Percentiles rank a stretch among this genome's conserved stretches.
Conservation (phyloP, 345 rosid genomes). For the Syzygium aqueum region DNA sequence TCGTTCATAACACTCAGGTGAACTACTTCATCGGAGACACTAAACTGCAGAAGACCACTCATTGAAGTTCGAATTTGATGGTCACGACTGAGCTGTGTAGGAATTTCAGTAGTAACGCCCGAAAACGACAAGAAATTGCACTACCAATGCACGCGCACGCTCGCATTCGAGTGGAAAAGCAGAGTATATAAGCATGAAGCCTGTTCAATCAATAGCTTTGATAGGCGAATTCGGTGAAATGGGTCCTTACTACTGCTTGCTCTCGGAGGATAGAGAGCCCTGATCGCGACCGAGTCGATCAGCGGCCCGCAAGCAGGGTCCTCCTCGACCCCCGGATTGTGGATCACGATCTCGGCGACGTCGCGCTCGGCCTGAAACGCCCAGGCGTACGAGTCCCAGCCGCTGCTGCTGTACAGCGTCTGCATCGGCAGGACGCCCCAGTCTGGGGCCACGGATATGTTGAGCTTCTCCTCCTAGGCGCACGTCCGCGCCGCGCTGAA, state of each 20-base stretch:
- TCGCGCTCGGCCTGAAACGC: conserved; percentile 41
- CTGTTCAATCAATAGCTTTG: neutral
- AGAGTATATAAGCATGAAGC: no score
- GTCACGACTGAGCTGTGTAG: no score
- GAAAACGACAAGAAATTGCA: no score
- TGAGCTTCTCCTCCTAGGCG: conserved; percentile 68
- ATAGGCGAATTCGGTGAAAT: neutral
- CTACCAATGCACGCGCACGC: no score
- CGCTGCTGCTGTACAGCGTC: conserved; percentile 64
- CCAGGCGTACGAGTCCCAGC: conserved; percentile 84
- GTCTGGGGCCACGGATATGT: conserved; percentile 65
- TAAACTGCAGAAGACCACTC: neutral
- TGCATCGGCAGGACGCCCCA: conserved; percentile 69
- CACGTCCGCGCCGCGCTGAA: conserved; percentile 90
- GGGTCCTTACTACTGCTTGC: conserved; percentile 42
- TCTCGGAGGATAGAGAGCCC: conserved; percentile 47
- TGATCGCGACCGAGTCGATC: conserved; percentile 62
- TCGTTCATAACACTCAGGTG: neutral
- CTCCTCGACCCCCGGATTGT: conserved; percentile 82
- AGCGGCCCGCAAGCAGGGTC: conserved; percentile 87
- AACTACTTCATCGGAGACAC: neutral
- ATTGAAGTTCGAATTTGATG: neutral
- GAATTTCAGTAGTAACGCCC: no score
- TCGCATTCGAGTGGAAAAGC: no score
- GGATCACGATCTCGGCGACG: conserved; percentile 41